Conservation (phyloP, 441 rosid species). For the Corymbia calophylla region DNA sequence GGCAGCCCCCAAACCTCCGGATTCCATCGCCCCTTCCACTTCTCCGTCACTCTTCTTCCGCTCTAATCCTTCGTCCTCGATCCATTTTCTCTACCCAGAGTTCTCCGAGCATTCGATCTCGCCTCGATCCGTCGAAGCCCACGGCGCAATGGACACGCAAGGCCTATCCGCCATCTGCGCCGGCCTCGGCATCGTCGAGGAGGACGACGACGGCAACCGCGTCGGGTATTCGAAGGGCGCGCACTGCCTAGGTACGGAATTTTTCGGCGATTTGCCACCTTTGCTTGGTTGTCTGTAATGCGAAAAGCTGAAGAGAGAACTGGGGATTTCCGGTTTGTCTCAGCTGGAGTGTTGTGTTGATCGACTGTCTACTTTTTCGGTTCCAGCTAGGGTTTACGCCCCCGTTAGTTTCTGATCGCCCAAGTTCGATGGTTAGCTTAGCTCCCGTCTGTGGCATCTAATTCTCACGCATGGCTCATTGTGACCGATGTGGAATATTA, state of each 20-base stretch:
- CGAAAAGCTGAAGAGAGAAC: neutral
- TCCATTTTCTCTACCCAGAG: neutral
- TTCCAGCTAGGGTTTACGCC: neutral
- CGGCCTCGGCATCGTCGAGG: slow-evolving; percentile 58
- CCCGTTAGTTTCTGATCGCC: neutral
- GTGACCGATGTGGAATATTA: neutral
- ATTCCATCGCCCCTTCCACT: neutral
- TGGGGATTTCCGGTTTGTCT: neutral
- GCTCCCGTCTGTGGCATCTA: neutral
- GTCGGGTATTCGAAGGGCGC: slow-evolving; percentile 60
- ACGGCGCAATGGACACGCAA: slow-evolving; percentile 39
- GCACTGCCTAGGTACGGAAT: slow-evolving; percentile 49
- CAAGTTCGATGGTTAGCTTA: neutral
- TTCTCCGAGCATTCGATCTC: neutral
- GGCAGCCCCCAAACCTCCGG: neutral
- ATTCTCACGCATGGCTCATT: neutral
- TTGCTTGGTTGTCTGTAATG: neutral
- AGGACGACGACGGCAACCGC: slow-evolving; percentile 41
- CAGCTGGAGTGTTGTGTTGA: neutral
- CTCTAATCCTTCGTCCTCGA: neutral
- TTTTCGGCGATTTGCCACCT: neutral
- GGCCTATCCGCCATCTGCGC: slow-evolving; percentile 71
- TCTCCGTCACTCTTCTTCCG: neutral
- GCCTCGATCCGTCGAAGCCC: neutral
- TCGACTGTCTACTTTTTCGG: neutral